A percentile compares a stretch with the other conserved stretches of the same genome.
Conservation (phyloP, 2,329 filamentous ascomycete genomes). For the Trichoderma endophyticum region DNA sequence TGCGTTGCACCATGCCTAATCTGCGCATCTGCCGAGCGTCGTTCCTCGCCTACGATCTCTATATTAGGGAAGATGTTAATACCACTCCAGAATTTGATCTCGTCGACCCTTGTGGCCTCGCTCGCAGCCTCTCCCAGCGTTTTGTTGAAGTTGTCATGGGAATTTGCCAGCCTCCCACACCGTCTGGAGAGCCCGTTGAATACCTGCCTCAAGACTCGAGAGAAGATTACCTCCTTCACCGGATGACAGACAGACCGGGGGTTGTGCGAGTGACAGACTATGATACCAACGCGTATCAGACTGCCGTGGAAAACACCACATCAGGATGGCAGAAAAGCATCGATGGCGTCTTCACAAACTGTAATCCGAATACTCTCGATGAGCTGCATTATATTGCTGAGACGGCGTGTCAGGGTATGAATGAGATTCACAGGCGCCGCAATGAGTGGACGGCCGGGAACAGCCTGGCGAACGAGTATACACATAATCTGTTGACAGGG, state of each 20-base stretch:
- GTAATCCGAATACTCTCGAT: constrained; percentile 42
- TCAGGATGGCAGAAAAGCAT: constrained; percentile 43
- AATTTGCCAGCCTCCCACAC: constrained; percentile 36
- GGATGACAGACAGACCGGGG: constrained; percentile 28
- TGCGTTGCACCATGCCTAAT: constrained; percentile 36
- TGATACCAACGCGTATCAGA: constrained; percentile 37
- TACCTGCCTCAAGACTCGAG: constrained; percentile 32
- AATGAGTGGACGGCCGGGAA: constrained; percentile 31
- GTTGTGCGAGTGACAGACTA: constrained; percentile 33
- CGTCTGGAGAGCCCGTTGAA: constrained; percentile 33
- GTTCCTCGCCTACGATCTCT: constrained; percentile 44
- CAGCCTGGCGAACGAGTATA: constrained; percentile 32
- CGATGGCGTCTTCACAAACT: constrained; percentile 44
- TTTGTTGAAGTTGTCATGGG: constrained; percentile 46
- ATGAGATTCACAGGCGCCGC: constrained; percentile 38
- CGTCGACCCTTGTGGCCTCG: constrained; percentile 40
- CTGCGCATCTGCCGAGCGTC: constrained; percentile 44
- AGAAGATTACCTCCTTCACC: constrained; percentile 27
- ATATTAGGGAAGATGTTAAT: constrained; percentile 33
- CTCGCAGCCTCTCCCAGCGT: constrained; percentile 42
- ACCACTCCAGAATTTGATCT: constrained; percentile 38
- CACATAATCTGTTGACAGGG: constrained; percentile 28
- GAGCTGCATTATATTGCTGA: constrained; percentile 45
- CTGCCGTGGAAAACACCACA: constrained; percentile 38
- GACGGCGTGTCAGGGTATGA: constrained; percentile 43